phyloP scores from a whole-genome alignment of 306 rosid genomes.

The Dryas alaskensis region DNA sequence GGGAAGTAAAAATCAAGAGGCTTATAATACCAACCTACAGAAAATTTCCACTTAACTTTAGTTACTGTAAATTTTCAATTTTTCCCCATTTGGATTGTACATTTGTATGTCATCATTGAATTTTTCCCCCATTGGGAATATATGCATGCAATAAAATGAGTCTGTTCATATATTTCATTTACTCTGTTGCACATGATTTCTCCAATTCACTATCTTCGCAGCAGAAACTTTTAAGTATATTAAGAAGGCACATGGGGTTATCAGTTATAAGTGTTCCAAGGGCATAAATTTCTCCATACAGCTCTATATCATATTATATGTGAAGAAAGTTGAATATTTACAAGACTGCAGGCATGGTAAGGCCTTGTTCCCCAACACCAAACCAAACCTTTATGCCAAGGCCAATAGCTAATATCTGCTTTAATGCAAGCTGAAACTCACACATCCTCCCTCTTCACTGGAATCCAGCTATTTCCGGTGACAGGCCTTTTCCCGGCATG shows the following conservation, averaged over 20 bases:
- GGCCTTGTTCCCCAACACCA: background rate
- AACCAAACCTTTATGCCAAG: no score
- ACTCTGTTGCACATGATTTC: background rate
- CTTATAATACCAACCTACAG: background rate
- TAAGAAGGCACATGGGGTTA: background rate
- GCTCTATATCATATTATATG: slow-evolving; percentile 4
- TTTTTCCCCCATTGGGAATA: background rate
- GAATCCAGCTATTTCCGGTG: slow-evolving; percentile 50
- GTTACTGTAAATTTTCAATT: background rate
- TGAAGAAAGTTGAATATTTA: slow-evolving; percentile 29
- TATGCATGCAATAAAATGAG: slow-evolving; percentile 8
- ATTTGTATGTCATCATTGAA: background rate
- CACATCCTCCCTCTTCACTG: slow-evolving; percentile 53
- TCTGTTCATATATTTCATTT: background rate
- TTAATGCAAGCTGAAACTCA: background rate
- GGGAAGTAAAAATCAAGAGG: slow-evolving; percentile 29
- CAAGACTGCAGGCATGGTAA: slow-evolving; percentile 7
- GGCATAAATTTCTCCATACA: background rate
- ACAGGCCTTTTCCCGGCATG: slow-evolving; percentile 46
- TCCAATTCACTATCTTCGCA: background rate
- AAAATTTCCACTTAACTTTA: background rate
- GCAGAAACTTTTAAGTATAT: background rate
- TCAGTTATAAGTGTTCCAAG: background rate
- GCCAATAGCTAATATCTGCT: no score
- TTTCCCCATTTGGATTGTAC: background rate